Evolutionary conservation across 345 rosid genomes (phyloP).

Genomic region (Eutrema heterophyllum): DNA sequence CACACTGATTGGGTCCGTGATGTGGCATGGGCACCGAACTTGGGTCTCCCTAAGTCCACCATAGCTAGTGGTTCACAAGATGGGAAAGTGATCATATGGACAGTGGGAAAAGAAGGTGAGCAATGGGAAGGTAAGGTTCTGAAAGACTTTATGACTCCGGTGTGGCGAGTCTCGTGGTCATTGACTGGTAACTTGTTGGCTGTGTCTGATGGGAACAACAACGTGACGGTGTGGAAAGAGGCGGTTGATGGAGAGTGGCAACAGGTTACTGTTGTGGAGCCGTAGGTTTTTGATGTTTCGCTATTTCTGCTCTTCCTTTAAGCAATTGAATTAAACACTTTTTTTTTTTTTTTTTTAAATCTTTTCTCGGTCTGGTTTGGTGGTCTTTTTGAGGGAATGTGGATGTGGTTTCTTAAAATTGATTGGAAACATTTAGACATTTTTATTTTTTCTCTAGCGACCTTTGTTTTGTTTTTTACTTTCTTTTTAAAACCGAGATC

Average conservation of each 20-base stretch:
- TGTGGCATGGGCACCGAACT: conserved; percentile 74
- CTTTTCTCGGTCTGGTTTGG: neutral
- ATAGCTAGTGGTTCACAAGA: conserved; percentile 67
- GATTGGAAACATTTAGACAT: neutral
- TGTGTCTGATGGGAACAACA: conserved; percentile 57
- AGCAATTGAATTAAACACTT: neutral
- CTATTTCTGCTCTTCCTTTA: neutral
- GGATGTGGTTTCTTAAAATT: neutral
- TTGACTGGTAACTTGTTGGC: conserved; percentile 60
- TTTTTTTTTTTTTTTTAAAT: neutral
- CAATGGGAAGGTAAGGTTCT: conserved; percentile 61
- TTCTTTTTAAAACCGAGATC: neutral
- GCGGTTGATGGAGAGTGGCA: conserved; percentile 64
- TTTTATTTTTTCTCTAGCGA: neutral
- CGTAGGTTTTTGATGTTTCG: conserved; percentile 17
- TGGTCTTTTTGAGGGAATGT: conserved; percentile 14
- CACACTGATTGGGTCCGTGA: conserved; percentile 68
- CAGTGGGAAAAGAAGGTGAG: conserved; percentile 53
- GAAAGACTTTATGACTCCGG: conserved; percentile 60
- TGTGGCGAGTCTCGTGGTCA: conserved; percentile 66
- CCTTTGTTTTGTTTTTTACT: neutral
- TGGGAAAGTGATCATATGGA: conserved; percentile 61
- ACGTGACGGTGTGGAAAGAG: conserved; percentile 61
- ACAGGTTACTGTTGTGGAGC: conserved; percentile 43
- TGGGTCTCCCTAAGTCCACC: conserved; percentile 66